Percentiles rank a stretch among this genome's conserved stretches.
Conservation (phyloP, 768 basidiomycete species). For the Saitozyma podzolica region DNA sequence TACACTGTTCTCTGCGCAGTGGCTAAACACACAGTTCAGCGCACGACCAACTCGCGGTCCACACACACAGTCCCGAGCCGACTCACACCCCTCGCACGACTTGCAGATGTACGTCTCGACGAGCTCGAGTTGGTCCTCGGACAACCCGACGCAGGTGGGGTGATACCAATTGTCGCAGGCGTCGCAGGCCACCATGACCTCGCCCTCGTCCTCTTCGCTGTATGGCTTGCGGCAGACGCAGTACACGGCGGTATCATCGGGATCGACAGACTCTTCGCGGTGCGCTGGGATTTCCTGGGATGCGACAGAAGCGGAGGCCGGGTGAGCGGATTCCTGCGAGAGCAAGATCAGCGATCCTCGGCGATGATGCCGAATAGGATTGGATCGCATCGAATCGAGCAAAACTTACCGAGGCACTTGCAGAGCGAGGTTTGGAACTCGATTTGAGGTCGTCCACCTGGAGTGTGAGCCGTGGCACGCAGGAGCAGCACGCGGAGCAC, state of each 20-base stretch:
- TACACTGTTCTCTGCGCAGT: slow-evolving; percentile 28
- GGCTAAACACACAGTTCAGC: slow-evolving; percentile 12
- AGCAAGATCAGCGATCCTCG: too few species aligned
- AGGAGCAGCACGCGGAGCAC: not conserved
- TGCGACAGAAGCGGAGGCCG: too few species aligned
- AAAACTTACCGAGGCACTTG: not conserved
- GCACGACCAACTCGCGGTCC: not conserved
- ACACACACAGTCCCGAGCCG: not conserved
- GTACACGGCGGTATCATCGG: slow-evolving; percentile 30
- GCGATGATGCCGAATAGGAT: too few species aligned
- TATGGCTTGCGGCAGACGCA: slow-evolving; percentile 44
- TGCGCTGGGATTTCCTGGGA: too few species aligned
- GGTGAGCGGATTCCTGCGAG: too few species aligned
- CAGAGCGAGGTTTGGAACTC: slow-evolving; percentile 3
- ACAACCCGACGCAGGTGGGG: slow-evolving; percentile 37
- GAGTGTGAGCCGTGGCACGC: not conserved
- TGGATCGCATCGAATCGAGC: too few species aligned
- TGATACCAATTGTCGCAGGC: slow-evolving; percentile 49
- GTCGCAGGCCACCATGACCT: slow-evolving; percentile 44
- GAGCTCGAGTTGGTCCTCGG: slow-evolving; percentile 33
- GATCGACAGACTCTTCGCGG: not conserved
- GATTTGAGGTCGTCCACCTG: slow-evolving; percentile 14
- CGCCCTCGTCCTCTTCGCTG: slow-evolving; percentile 38
- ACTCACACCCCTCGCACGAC: slow-evolving; percentile 45
- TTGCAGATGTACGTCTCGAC: slow-evolving; percentile 45